Evolutionary conservation across 371 early-diverging fungal species (phyloP).

Genomic region (Mortierella sp.): DNA sequence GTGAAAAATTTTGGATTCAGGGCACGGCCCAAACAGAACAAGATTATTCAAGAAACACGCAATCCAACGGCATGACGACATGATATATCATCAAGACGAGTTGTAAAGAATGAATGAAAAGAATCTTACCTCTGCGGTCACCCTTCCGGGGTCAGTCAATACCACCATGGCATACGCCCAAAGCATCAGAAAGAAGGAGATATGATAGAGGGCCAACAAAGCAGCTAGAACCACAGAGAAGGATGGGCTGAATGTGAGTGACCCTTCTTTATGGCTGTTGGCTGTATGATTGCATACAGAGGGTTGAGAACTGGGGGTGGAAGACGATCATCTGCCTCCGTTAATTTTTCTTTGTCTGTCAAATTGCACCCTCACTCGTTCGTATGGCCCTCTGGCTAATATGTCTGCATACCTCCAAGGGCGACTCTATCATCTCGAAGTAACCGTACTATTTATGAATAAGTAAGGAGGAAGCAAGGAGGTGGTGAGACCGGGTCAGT

Average conservation of each 20-base stretch:
- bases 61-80: not conserved
- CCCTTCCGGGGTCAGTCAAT: slow-evolving; percentile 62
- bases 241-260: not conserved
- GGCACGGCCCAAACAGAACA: not conserved
- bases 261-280: not conserved
- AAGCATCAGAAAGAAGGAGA: slow-evolving; percentile 61
- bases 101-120: not conserved
- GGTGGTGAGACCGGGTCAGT: not conserved
- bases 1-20: too few relatives aligned
- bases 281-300: not conserved
- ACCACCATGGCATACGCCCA: slow-evolving; percentile 64
- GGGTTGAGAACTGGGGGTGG: not conserved
- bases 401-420: slow-evolving; percentile 27
- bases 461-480: not conserved
- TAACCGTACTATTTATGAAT: slow-evolving; percentile 14
- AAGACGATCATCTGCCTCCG: not conserved
- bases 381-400: too few relatives aligned
- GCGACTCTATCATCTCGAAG: slow-evolving; percentile 22
- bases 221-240: slow-evolving; percentile 42
- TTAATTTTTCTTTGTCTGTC: too few relatives aligned
- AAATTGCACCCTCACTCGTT: too few relatives aligned
- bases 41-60: not conserved
- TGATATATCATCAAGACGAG: not conserved
- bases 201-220: slow-evolving; percentile 61
- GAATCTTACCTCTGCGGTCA: slow-evolving; percentile 35